A percentile compares a stretch with the other conserved stretches of the same genome.
phyloP scores from a whole-genome alignment of 176 grass and related monocot species.

The Oryza nivara region DNA sequence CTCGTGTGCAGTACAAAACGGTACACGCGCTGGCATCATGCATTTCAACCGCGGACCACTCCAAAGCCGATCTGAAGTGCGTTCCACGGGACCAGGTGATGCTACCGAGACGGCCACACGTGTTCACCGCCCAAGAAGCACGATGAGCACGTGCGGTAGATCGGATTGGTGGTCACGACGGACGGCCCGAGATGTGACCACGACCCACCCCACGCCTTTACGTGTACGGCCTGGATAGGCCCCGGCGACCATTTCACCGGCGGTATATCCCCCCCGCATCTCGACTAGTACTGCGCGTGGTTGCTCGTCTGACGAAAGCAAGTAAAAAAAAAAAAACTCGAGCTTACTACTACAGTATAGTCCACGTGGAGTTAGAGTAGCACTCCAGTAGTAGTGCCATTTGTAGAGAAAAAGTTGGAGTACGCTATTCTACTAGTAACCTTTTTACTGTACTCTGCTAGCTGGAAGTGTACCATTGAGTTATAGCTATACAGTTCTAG shows the following conservation, averaged over 20 bases:
- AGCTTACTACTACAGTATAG: too few relatives aligned
- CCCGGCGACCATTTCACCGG: not conserved
- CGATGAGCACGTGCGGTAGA: slow-evolving; percentile 52
- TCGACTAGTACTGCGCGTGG: not conserved
- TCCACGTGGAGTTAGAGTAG: too few relatives aligned
- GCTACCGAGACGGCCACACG: slow-evolving; percentile 21
- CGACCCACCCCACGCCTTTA: not conserved
- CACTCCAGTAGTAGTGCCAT: too few relatives aligned
- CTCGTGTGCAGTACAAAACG: not conserved
- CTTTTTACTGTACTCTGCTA: too few relatives aligned
- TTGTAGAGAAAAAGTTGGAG: too few relatives aligned
- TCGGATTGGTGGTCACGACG: slow-evolving; percentile 13
- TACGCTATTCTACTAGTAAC: too few relatives aligned
- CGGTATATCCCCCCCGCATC: not conserved
- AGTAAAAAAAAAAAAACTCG: too few relatives aligned
- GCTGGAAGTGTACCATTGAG: not conserved
- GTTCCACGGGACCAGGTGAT: slow-evolving; percentile 22
- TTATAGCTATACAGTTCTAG: not conserved
- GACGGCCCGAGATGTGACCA: slow-evolving; percentile 5
- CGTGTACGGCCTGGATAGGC: slow-evolving; percentile 37
- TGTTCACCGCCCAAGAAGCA: slow-evolving; percentile 26
- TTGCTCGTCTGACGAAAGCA: too few relatives aligned
- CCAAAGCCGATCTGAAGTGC: not conserved
- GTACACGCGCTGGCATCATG: not conserved
- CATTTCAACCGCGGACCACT: slow-evolving; percentile 21